phyloP scores from a whole-genome alignment of 169 alveolate genomes.

The Cryptosporidium canis region DNA sequence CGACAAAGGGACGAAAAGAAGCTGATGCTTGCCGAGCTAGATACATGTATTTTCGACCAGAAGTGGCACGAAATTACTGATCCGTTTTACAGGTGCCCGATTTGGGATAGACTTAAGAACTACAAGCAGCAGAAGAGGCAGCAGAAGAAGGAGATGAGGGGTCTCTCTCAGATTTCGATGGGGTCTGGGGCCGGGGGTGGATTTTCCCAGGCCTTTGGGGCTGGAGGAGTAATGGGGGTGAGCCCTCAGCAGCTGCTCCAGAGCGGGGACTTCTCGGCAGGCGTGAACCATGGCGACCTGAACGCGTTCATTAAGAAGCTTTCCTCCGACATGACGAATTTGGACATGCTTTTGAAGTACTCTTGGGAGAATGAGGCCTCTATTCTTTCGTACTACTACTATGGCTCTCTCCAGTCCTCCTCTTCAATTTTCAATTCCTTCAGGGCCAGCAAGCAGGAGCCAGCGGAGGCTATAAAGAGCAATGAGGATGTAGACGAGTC shows the following conservation, averaged over 20 bases:
- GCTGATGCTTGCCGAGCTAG: constrained; percentile 82
- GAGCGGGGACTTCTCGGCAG: constrained; percentile 9
- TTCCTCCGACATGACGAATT: background rate
- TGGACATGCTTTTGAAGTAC: constrained; percentile 31
- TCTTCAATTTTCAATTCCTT: constrained; percentile 1
- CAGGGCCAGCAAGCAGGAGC: background rate
- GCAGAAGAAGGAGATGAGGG: constrained; percentile 56
- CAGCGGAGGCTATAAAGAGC: background rate
- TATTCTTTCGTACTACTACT: constrained; percentile 38
- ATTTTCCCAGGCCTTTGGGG: background rate
- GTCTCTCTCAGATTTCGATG: background rate
- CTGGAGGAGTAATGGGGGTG: background rate
- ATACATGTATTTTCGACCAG: constrained; percentile 84
- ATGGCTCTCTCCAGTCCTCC: constrained; percentile 13
- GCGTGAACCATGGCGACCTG: constrained; percentile 1
- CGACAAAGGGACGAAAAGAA: constrained; percentile 87
- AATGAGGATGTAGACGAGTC: background rate
- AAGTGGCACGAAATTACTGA: constrained; percentile 82
- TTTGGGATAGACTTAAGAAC: constrained; percentile 84
- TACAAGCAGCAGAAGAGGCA: constrained; percentile 73
- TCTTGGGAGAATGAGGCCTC: constrained; percentile 47
- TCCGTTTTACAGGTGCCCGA: constrained; percentile 83
- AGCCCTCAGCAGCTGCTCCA: background rate
- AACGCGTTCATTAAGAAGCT: constrained; percentile 14
- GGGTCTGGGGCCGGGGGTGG: background rate